Evolutionary conservation across 2,329 filamentous ascomycete species (phyloP).

Genomic region (Arthrobotrys musiformis): DNA sequence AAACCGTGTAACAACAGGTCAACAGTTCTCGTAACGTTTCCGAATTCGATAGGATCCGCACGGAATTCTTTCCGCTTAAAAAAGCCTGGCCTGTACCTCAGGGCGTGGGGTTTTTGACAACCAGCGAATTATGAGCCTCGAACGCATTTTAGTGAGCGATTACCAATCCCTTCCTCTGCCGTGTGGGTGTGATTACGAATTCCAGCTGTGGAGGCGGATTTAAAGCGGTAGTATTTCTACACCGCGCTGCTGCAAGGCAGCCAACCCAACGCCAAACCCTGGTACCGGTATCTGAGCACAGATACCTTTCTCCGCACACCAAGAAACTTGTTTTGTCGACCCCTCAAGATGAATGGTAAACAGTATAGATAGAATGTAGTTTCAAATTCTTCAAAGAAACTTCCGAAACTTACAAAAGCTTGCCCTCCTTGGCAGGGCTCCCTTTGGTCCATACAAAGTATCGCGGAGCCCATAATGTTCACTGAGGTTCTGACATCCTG

Average conservation of each 20-base stretch:
- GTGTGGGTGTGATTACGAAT: constrained; percentile 47
- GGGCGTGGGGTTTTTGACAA: background rate
- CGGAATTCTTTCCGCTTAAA: background rate
- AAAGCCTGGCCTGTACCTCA: background rate
- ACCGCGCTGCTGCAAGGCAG: background rate
- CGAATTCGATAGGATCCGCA: background rate
- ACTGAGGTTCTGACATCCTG: background rate
- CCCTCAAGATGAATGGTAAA: constrained; percentile 14
- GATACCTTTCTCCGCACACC: constrained; percentile 41
- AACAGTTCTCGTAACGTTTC: background rate
- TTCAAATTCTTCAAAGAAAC: constrained; percentile 24
- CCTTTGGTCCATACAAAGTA: background rate
- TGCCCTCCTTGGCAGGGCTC: constrained; percentile 16
- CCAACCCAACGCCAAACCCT: constrained; percentile 17
- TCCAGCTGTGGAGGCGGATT: background rate
- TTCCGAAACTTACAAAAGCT: constrained; percentile 35
- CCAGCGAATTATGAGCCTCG: constrained; percentile 17
- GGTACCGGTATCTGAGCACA: constrained; percentile 32
- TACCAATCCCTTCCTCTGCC: constrained; percentile 45
- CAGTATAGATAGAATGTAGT: constrained; percentile 1
- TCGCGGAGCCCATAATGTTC: constrained; percentile 2
- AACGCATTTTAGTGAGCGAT: constrained; percentile 23
- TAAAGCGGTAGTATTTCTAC: constrained; percentile 7
- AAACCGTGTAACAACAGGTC: background rate
- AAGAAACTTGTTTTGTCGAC: constrained; percentile 1